Conservation (phyloP, 2,329 filamentous ascomycete genomes). For the Trichoderma atrobrunneum region DNA sequence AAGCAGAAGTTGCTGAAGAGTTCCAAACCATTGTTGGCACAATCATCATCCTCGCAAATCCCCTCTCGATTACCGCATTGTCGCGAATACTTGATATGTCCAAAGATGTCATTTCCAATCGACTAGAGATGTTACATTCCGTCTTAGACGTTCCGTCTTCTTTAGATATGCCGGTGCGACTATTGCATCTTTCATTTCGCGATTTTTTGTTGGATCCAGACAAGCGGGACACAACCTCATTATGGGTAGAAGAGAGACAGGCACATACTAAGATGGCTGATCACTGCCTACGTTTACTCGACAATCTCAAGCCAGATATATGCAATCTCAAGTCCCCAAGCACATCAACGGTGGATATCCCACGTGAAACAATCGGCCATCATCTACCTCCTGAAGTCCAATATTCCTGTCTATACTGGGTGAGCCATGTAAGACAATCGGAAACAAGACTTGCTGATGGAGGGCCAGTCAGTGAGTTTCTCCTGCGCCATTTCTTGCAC, state of each 20-base stretch:
- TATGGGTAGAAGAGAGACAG: neutral
- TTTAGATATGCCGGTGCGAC: neutral
- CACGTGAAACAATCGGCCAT: neutral
- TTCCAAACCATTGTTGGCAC: neutral
- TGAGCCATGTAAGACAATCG: neutral
- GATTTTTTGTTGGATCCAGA: neutral
- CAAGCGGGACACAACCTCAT: neutral
- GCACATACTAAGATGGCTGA: neutral
- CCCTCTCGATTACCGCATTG: neutral
- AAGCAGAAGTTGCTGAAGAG: neutral
- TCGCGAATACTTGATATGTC: neutral
- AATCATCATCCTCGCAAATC: neutral
- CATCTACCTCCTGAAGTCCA: neutral
- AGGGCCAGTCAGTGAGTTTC: neutral
- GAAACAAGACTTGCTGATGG: neutral
- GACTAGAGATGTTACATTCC: neutral
- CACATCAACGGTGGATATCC: neutral
- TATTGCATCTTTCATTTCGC: neutral
- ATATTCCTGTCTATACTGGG: slow-evolving; percentile 2
- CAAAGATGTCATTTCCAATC: neutral
- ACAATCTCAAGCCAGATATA: neutral
- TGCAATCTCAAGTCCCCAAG: neutral
- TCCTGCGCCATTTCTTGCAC: neutral
- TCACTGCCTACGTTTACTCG: neutral
- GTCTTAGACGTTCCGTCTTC: neutral